phyloP scores from a whole-genome alignment of 768 basidiomycete species.

The Krasilnikovozyma curviuscula region DNA sequence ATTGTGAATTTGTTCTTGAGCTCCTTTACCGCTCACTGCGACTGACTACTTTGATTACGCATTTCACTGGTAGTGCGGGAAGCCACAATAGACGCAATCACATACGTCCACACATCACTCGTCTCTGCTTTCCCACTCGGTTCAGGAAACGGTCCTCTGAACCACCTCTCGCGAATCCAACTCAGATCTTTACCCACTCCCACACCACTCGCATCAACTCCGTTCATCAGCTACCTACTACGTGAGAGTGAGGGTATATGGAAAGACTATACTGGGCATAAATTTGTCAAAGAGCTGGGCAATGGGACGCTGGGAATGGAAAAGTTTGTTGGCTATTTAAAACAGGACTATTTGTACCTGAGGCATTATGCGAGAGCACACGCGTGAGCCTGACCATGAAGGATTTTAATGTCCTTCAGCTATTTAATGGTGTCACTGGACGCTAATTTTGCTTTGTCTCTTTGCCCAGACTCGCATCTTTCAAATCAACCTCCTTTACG shows the following conservation, averaged over 20 bases:
- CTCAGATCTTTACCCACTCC: slow-evolving; percentile 41
- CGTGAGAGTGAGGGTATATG: slow-evolving; percentile 34
- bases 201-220: slow-evolving; percentile 42
- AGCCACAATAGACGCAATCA: slow-evolving; percentile 41
- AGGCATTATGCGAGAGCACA: slow-evolving; percentile 73
- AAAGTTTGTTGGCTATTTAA: slow-evolving; percentile 69
- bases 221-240: slow-evolving; percentile 42
- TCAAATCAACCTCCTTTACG: slow-evolving; percentile 49
- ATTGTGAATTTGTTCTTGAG: background rate
- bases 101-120: slow-evolving; percentile 60
- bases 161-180: slow-evolving; percentile 52
- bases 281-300: slow-evolving; percentile 60
- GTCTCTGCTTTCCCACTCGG: slow-evolving; percentile 48
- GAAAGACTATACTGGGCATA: slow-evolving; percentile 61
- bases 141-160: slow-evolving; percentile 60
- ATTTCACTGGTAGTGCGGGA: slow-evolving; percentile 32
- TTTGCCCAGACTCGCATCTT: slow-evolving; percentile 44
- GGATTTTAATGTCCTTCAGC: slow-evolving; percentile 14
- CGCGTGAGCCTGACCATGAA: no score
- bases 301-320: slow-evolving; percentile 44
- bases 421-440: background rate
- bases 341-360: slow-evolving; percentile 37
- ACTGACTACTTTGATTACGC: background rate
- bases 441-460: background rate
- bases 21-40: background rate